These are phyloP conservation scores for Arabidopsis arenosa DNA, from an alignment of 345 rosid genomes.

Conservation along the genomic window DNA sequence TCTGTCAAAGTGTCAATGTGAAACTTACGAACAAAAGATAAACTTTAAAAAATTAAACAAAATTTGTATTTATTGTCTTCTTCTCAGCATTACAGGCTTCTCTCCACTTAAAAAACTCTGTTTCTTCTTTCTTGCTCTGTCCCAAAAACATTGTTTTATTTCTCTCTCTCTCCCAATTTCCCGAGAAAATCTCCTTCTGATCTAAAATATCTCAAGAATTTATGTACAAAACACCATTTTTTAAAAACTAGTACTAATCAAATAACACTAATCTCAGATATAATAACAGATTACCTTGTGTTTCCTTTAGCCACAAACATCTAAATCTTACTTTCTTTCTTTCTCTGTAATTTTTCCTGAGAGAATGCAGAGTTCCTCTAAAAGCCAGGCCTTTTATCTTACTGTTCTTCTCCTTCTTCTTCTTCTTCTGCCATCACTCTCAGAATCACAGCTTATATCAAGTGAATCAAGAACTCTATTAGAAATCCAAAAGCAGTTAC, in stretches of 20 bases:
- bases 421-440: constrained; percentile 44
- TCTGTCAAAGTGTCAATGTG: constrained; percentile 44
- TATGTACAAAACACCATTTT: constrained; percentile 32
- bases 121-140: constrained; percentile 16
- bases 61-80: constrained; percentile 33
- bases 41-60: background rate
- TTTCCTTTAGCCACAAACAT: constrained; percentile 12
- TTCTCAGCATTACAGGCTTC: background rate
- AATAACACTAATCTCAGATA: constrained; percentile 7
- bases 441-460: constrained; percentile 59
- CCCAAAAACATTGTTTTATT: constrained; percentile 15
- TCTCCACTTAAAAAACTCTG: constrained; percentile 5
- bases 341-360: constrained; percentile 8
- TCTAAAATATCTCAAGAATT: constrained; percentile 32
- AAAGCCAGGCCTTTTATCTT: constrained; percentile 31
- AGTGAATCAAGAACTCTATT: constrained; percentile 62
- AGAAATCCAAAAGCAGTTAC: constrained; percentile 71
- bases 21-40: constrained; percentile 13
- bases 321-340: background rate
- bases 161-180: constrained; percentile 12
- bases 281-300: too few species aligned
- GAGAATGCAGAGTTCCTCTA: constrained; percentile 36
- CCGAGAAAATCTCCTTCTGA: constrained; percentile 33
- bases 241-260: background rate
- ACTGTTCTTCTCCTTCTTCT: constrained; percentile 35